Evolutionary conservation across 176 grass and related monocot species (phyloP), one percentile per base, ranked within the genome.

Genomic region (Tillandsia fasciculata): DNA sequence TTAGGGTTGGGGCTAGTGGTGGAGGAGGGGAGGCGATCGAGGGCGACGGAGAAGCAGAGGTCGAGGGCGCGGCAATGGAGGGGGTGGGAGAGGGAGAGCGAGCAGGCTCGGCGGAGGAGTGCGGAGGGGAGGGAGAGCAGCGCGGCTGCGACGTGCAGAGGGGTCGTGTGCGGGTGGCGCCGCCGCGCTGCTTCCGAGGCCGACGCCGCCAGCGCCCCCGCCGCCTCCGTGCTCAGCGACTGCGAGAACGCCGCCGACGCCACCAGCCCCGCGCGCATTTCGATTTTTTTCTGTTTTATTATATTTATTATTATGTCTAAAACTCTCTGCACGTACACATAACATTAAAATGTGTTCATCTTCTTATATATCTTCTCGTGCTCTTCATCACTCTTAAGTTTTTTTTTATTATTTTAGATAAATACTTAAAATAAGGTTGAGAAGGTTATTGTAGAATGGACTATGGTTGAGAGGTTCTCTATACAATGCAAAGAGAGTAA

Each of bases 31-130:
- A 96, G 86, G 28, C 88, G 92, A 66, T 96, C 92, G 17, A 96
- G 79, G 0, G 92, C 88, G 24, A 96, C 74, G 49, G 88, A 83
- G 78, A 92, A 96, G 59, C 92, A 96, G 70, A 92, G 83, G 63
- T 92, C 88, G 47, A 96, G 92, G 10, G 92, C 88, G 61, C 88
- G 88, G 76, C 83, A 96, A 1, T 82, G 82, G 67, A 91, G 86
- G 10, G 84, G 82, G 53, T 88, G 27, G 76, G 12, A 70, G 24
- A 63, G 76, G 77, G 11, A 73, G 81, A 3, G 82, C 75, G 82
- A 18, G 81, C 92, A 96, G 10, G 81, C 80, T 17, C 81, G 75
- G 1, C 92, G 86, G 24, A 96, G 83, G 42, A 89, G 79, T 26
- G 83, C 77, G 26, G 88, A 78, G 8, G 88, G 88, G 7, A 83